Evolutionary conservation across 306 rosid genomes (phyloP).

Genomic region (Prosopis cineraria): DNA sequence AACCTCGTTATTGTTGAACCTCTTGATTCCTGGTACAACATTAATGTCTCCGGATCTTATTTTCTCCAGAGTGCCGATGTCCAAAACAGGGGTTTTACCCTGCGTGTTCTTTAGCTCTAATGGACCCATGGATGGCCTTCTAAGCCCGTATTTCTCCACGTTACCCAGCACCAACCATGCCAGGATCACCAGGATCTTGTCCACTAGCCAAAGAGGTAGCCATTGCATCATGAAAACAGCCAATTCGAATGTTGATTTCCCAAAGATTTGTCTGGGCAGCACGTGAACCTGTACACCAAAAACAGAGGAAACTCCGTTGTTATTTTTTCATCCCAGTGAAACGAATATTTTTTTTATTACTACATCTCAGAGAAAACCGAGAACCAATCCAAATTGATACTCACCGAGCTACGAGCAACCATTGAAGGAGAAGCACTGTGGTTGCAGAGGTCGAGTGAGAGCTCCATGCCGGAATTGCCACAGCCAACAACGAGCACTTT

Average conservation of each 20-base stretch:
- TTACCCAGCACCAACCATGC: slow-evolving; percentile 76
- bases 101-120: slow-evolving; percentile 64
- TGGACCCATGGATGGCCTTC: slow-evolving; percentile 79
- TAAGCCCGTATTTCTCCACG: slow-evolving; percentile 65
- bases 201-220: slow-evolving; percentile 85
- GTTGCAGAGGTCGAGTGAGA: slow-evolving; percentile 86
- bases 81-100: slow-evolving; percentile 96
- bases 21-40: slow-evolving; percentile 76
- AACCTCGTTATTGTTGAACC: slow-evolving; percentile 39
- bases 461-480: slow-evolving; percentile 97
- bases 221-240: slow-evolving; percentile 74
- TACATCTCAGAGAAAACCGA: neutral
- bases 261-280: slow-evolving; percentile 69
- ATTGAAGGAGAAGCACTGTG: slow-evolving; percentile 78
- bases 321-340: neutral
- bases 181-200: slow-evolving; percentile 61
- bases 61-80: slow-evolving; percentile 75
- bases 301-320: slow-evolving; percentile 43
- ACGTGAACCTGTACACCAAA: slow-evolving; percentile 70
- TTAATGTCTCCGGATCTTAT: slow-evolving; percentile 80
- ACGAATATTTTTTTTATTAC: neutral
- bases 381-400: slow-evolving; percentile 2
- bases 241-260: slow-evolving; percentile 82
- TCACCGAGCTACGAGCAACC: slow-evolving; percentile 88
- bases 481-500: slow-evolving; percentile 89